These are phyloP conservation scores for Conticribra weissflogii DNA, from an alignment of 108 stramenopile genomes.

Conservation along the genomic window DNA sequence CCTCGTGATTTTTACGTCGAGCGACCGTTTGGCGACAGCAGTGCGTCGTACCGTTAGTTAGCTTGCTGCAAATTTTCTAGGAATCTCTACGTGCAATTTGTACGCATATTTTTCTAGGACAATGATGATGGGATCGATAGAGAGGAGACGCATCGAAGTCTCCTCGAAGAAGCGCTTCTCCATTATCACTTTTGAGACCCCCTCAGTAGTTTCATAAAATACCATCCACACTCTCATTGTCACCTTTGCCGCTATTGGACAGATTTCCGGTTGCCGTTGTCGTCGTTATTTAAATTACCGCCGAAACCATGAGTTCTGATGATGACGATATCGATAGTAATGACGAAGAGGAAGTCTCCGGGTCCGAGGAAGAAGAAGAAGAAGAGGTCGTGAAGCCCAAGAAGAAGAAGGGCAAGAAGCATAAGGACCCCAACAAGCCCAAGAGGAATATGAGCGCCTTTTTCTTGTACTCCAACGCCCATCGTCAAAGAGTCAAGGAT, in stretches of 20 bases:
- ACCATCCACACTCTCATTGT: background rate
- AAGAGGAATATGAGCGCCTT: constrained; percentile 88
- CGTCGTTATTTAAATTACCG: no score
- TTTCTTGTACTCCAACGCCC: constrained; percentile 82
- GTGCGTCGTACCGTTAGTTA: background rate
- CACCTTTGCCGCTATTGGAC: no score
- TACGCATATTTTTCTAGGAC: background rate
- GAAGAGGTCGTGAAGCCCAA: constrained; percentile 38
- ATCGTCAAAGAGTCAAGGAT: constrained; percentile 69
- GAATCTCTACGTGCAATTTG: background rate
- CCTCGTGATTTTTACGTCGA: no score
- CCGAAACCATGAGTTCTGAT: constrained; percentile 34
- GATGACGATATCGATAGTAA: constrained; percentile 39
- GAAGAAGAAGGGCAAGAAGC: constrained; percentile 40
- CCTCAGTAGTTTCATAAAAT: background rate
- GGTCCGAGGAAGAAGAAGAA: constrained; percentile 26
- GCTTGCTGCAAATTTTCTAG: background rate
- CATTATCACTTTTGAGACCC: background rate
- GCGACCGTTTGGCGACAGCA: no score
- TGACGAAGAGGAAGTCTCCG: constrained; percentile 32
- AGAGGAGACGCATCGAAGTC: no score
- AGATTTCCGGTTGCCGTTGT: no score
- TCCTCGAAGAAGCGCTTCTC: background rate
- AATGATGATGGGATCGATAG: background rate
- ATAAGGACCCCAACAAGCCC: constrained; percentile 76